Base-by-base conservation (phyloP, 2,329 filamentous ascomycete genomes). In the Blastomyces parvus region DNA sequence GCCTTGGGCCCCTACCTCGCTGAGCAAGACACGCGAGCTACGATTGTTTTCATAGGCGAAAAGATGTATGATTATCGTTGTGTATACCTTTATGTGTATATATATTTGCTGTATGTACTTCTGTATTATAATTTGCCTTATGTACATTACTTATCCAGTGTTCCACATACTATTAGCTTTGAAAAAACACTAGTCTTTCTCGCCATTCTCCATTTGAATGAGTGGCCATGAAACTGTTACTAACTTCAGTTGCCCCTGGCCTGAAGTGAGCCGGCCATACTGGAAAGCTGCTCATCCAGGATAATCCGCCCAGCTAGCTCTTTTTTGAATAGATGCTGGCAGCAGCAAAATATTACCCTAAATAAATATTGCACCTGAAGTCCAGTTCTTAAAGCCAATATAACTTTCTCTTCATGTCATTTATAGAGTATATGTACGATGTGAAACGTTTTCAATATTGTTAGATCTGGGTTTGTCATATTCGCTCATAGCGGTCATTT, bases 211-310 rank as follows among this genome's bases (percentile, higher is more conserved):
- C 4, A 27, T 13, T 19, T 7, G 7, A 42, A 42, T 42, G 46
- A 62, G 57, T 64, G 62, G 3, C 27, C 48, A 63, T 55, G 62
- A 64, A 66, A 60, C 62, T 48, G 62, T 62, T 62, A 64, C 65
- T 52, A 65, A 55, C 57, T 62, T 36, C 53, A 61, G 62, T 62
- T 65, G n/a, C 56, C 62, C 62, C 57, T 65, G 62, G 22, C 65
- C 65, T 38, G 57, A 63, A 63, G 65, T 36, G 33, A 36, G 33
- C 65, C 55, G 64, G 56, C 65, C 63, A 66, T 61, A 66, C 63
- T 22, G 65, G 65, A 61, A 60, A 66, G 57, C 44, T 65, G 63
- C 65, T 36, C 33, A 33, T 8, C 33, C 33, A 33, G 1, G 65
- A 59, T n/a, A 25, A 62, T 66, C 65, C 8, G 33, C 33, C 8